Evolutionary conservation across 139 green algal genomes (phyloP), one percentile per base, ranked within the genome.

Genomic region (Gonium pectorale): DNA sequence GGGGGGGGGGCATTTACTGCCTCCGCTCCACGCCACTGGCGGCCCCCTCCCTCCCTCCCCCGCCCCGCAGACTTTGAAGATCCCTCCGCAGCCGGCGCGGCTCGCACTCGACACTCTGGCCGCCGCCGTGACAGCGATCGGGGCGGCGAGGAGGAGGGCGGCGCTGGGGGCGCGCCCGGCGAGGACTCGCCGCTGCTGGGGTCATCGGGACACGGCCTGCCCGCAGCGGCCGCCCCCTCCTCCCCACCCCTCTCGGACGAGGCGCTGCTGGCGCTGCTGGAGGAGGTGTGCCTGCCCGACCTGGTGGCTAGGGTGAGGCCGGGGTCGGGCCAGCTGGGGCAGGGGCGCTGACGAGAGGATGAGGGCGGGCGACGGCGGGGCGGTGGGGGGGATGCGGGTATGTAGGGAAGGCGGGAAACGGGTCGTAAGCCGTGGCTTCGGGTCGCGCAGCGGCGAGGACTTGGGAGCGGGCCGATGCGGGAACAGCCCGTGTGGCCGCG

Each of bases 241-340:
- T 43, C 1, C 13, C 35, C 62, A 29, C 35, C 81, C 22, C 79
- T 80, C 38, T 64, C 41, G 3, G 93, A 96, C 80, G 85, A 60
- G 6, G 83, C 91, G 79, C 90, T 95, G 70, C 37, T 73, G 66
- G 44, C 52, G 5, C 81, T 94, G 66, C 89, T 95, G 63, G 63
- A 90, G 15, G 83, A 88, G 0, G 80, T 89, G 33, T 41, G 66
- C 9, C 59, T 93, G 52, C 79, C 56, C 5, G 88, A 92, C 67
- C 84, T 95, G 46, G 56, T 88, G 59, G 11, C 74, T 5, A 88
- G 88, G 80, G 92, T 86, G 41, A 13, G 72, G 71, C 41, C 49
- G 7, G 5, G 27, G 63, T 3, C 19, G 63, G 35, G 35, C 5
- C 15, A 38, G 3, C 27, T 33, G 35, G 63, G n/a, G 33, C 6